Percentiles rank a stretch among this genome's conserved stretches.
phyloP scores from a whole-genome alignment of 2,329 filamentous ascomycete genomes.

The Sporothrix brasiliensis region DNA sequence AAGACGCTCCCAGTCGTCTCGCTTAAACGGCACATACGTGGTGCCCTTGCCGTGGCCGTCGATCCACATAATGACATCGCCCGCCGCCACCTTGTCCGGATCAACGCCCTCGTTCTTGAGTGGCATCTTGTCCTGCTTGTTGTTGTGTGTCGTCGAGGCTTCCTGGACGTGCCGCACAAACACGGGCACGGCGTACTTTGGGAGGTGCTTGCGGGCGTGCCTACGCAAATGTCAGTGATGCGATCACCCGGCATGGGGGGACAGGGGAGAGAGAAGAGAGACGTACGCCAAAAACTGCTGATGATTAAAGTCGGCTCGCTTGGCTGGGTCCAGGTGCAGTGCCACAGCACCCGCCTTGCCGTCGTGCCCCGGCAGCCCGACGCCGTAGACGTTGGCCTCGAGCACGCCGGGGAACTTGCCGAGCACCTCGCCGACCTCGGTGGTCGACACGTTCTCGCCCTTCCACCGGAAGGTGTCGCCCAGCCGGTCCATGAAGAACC shows the following conservation, averaged over 20 bases:
- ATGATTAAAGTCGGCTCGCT: constrained; percentile 57
- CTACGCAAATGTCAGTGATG: constrained; percentile 37
- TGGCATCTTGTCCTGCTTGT: constrained; percentile 78
- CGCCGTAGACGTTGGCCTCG: constrained; percentile 87
- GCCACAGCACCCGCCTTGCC: constrained; percentile 75
- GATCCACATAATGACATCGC: constrained; percentile 57
- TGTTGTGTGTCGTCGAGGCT: constrained; percentile 69
- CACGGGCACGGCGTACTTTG: constrained; percentile 73
- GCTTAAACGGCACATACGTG: constrained; percentile 62
- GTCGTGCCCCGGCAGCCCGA: constrained; percentile 77
- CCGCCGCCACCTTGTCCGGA: constrained; percentile 49
- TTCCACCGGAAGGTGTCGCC: constrained; percentile 81
- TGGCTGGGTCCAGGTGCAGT: constrained; percentile 34
- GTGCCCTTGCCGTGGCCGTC: constrained; percentile 59
- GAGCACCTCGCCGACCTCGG: constrained; percentile 75
- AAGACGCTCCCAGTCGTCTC: constrained; percentile 58
- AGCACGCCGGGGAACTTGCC: constrained; percentile 66
- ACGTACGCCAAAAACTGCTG: constrained; percentile 54
- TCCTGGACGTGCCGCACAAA: constrained; percentile 67
- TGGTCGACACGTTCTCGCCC: constrained; percentile 79
- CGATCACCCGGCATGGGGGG: too few relatives aligned
- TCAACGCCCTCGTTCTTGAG: constrained; percentile 69
- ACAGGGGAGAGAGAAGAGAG: background rate
- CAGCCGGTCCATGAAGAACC: constrained; percentile 69
- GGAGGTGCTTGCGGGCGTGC: constrained; percentile 62